Conservation (phyloP, 495 filamentous ascomycete genomes). For the Penicillium mononematosum region DNA sequence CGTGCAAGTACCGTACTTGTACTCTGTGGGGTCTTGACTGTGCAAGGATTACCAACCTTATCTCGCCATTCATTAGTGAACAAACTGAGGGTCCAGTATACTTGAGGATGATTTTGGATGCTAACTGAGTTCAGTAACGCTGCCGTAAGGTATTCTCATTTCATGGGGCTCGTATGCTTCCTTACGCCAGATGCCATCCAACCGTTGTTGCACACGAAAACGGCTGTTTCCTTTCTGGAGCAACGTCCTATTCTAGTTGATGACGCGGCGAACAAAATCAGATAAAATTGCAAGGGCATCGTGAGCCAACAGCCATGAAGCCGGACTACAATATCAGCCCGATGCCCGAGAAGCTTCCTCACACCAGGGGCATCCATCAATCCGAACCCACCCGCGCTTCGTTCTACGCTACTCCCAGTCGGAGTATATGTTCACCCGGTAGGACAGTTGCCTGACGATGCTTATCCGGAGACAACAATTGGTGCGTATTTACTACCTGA, state of each 20-base stretch:
- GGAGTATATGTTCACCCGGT: not conserved
- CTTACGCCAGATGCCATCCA: not conserved
- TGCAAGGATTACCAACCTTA: not conserved
- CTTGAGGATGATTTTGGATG: not conserved
- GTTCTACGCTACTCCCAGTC: not conserved
- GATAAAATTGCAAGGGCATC: not conserved
- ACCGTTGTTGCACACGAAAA: not conserved
- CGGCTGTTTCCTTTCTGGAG: not conserved
- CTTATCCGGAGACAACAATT: not conserved
- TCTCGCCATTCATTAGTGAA: not conserved
- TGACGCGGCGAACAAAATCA: not conserved
- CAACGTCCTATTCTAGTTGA: not conserved
- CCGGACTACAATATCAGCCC: not conserved
- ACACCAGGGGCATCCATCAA: not conserved
- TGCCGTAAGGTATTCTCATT: constrained; percentile 15
- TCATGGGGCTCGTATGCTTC: not conserved
- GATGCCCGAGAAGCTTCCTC: not conserved
- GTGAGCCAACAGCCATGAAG: not conserved
- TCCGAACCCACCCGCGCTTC: not conserved
- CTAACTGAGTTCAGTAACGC: not conserved
- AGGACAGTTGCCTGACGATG: not conserved
- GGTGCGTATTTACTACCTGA: not conserved
- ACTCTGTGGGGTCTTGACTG: not conserved
- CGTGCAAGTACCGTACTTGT: constrained; percentile 8
- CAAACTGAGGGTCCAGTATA: not conserved